Conservation (phyloP, 176 grass and related monocot genomes). For the Oryza officinalis region DNA sequence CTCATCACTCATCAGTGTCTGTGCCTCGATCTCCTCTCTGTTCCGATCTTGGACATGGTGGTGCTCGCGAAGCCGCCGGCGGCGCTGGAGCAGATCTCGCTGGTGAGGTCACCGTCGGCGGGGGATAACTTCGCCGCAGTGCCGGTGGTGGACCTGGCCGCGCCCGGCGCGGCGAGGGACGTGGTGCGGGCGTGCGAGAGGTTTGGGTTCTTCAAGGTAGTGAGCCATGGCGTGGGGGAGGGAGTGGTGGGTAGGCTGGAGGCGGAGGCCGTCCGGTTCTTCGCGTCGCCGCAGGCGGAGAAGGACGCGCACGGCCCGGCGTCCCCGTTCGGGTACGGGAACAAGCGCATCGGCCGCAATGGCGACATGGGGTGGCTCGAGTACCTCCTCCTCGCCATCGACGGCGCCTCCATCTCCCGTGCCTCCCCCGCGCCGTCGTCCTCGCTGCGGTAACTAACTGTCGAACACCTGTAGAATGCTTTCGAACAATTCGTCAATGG, state of each 20-base stretch:
- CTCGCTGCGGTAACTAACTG: constrained; percentile 26
- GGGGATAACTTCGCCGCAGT: constrained; percentile 2
- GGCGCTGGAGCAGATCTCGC: constrained; percentile 58
- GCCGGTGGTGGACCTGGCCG: constrained; percentile 54
- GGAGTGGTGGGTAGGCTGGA: constrained; percentile 47
- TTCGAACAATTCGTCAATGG: background rate
- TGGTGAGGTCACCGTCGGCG: constrained; percentile 37
- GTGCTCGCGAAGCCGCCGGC: constrained; percentile 49
- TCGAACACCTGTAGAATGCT: background rate
- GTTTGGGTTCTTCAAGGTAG: constrained; percentile 65
- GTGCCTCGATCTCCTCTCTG: background rate
- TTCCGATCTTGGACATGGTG: constrained; percentile 53
- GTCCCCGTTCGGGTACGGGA: constrained; percentile 68
- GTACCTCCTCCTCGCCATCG: constrained; percentile 79
- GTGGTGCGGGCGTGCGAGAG: constrained; percentile 60
- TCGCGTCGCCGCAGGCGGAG: constrained; percentile 47
- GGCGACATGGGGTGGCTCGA: constrained; percentile 87
- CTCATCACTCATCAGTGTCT: too few species aligned
- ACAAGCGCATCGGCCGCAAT: constrained; percentile 66
- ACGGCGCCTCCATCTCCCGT: background rate
- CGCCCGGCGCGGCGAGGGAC: constrained; percentile 21
- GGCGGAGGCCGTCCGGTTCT: constrained; percentile 61
- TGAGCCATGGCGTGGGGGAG: constrained; percentile 48
- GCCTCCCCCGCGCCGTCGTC: constrained; percentile 4
- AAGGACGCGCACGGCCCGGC: constrained; percentile 57